These are phyloP conservation scores for Aspergillus phoenicis DNA, from an alignment of 2,329 filamentous ascomycete species.

Conservation along the genomic window DNA sequence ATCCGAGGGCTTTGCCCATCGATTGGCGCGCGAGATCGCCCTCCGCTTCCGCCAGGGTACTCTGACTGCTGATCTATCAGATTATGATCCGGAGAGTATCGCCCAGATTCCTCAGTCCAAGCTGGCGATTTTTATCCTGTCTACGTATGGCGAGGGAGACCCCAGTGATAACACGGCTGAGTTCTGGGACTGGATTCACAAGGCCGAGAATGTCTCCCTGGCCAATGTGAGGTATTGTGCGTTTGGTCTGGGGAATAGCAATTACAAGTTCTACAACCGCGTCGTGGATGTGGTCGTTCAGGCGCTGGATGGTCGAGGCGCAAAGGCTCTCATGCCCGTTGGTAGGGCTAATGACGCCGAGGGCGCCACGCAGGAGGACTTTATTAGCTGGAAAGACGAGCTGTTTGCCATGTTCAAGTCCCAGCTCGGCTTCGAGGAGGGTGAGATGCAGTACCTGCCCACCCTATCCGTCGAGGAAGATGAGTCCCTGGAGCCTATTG, in stretches of 20 bases:
- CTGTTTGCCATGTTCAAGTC: slow-evolving; percentile 81
- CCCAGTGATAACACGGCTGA: slow-evolving; percentile 94
- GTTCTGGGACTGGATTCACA: slow-evolving; percentile 83
- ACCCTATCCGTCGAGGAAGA: slow-evolving; percentile 75
- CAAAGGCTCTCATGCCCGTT: slow-evolving; percentile 72
- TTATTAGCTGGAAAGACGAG: slow-evolving; percentile 91
- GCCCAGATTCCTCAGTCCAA: slow-evolving; percentile 80
- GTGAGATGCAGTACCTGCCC: slow-evolving; percentile 86
- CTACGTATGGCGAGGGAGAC: slow-evolving; percentile 94
- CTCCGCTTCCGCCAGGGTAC: slow-evolving; percentile 89
- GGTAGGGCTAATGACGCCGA: slow-evolving; percentile 92
- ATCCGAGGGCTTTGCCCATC: slow-evolving; percentile 88
- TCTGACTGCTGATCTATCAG: slow-evolving; percentile 90
- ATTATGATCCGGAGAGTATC: slow-evolving; percentile 88
- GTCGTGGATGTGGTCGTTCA: slow-evolving; percentile 87
- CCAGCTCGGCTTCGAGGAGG: slow-evolving; percentile 80
- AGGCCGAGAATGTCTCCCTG: slow-evolving; percentile 71
- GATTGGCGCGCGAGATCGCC: slow-evolving; percentile 87
- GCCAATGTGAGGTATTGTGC: slow-evolving; percentile 74
- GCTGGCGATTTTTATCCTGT: slow-evolving; percentile 84
- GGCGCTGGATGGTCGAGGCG: slow-evolving; percentile 73
- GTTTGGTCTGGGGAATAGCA: slow-evolving; percentile 93
- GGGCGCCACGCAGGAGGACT: slow-evolving; percentile 95
- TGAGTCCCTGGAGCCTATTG: slow-evolving; percentile 68
- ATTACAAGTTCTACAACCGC: slow-evolving; percentile 95